Conservation (phyloP, 345 rosid species). For the Eucalyptus urophylla region DNA sequence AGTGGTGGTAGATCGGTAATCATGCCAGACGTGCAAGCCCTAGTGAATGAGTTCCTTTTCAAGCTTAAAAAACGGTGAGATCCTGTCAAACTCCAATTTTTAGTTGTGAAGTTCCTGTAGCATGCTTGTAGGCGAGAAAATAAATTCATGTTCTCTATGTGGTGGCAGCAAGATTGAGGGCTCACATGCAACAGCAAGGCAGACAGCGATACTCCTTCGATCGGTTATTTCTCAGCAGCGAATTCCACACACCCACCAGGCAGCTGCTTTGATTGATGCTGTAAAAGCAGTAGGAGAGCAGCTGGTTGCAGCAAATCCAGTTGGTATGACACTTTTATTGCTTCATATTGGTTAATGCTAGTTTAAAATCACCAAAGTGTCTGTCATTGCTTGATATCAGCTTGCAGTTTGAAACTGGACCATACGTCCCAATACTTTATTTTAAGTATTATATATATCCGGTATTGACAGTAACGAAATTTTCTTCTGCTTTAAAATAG, state of each 20-base stretch:
- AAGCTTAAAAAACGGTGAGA: constrained; percentile 82
- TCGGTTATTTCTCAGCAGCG: constrained; percentile 88
- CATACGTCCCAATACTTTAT: not conserved
- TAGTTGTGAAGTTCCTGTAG: not conserved
- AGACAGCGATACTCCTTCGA: constrained; percentile 71
- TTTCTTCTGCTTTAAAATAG: not conserved
- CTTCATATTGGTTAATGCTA: not conserved
- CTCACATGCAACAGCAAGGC: constrained; percentile 85
- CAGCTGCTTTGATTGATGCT: constrained; percentile 77
- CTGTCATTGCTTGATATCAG: not conserved
- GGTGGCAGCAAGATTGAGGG: constrained; percentile 82
- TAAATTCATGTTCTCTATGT: not conserved
- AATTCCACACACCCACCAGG: constrained; percentile 72
- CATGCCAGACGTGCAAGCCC: constrained; percentile 87
- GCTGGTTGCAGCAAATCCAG: constrained; percentile 84
- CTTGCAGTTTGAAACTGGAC: not conserved
- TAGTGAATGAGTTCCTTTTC: constrained; percentile 62
- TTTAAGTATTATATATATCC: not conserved
- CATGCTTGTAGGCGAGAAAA: not conserved
- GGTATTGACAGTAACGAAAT: not conserved
- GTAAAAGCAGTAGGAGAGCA: constrained; percentile 69
- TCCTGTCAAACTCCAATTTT: not conserved
- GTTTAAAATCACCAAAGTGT: not conserved
- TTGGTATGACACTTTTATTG: constrained; percentile 33
- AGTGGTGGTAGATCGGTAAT: not conserved